Evolutionary conservation across 192 early-diverging fungal species (phyloP).

Genomic region (Podila epicladia): DNA sequence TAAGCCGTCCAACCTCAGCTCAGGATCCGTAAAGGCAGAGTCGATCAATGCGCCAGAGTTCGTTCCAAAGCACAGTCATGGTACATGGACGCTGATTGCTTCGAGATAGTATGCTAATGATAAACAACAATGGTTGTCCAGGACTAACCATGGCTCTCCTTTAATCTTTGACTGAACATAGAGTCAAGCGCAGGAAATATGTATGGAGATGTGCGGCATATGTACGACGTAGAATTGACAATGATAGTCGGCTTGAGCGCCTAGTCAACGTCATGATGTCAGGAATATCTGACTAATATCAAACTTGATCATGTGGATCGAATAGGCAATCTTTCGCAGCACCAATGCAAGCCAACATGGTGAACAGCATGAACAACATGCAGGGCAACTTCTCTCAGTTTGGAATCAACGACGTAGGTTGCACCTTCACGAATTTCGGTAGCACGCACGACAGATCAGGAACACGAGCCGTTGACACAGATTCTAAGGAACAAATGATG

Average conservation of each 20-base stretch:
- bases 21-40: constrained; percentile 59
- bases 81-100: background rate
- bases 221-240: constrained; percentile 6
- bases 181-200: constrained; percentile 8
- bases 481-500: background rate
- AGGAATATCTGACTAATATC: too few species aligned
- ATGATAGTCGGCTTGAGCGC: too few species aligned
- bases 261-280: too few species aligned
- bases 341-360: constrained; percentile 32
- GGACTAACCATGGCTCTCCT: background rate
- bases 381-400: constrained; percentile 39
- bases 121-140: too few species aligned
- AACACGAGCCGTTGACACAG: background rate
- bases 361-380: constrained; percentile 27
- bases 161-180: constrained; percentile 1
- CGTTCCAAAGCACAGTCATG: constrained; percentile 59
- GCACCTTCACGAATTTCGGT: background rate
- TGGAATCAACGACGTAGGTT: constrained; percentile 36
- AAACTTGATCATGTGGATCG: background rate
- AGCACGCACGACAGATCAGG: too few species aligned
- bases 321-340: constrained; percentile 25
- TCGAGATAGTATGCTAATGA: background rate
- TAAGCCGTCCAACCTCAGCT: constrained; percentile 58
- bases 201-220: constrained; percentile 18
- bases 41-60: constrained; percentile 67